Evolutionary conservation across 306 rosid genomes (phyloP).

Genomic region (Chamaecrista fasciculata): DNA sequence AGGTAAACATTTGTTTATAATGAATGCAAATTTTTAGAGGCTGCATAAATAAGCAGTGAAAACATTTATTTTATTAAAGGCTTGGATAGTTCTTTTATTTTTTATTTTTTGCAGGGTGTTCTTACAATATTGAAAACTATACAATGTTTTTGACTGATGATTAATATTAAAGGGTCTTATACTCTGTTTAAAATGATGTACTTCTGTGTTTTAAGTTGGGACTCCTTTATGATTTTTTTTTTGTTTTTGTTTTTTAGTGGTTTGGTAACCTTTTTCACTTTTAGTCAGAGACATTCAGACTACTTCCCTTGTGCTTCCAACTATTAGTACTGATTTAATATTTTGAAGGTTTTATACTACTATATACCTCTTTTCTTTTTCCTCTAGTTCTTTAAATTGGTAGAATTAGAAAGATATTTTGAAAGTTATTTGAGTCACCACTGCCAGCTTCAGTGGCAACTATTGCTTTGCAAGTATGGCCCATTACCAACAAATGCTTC

Average conservation of each 20-base stretch:
- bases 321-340: neutral
- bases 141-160: neutral
- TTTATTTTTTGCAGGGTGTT: neutral
- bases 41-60: slow-evolving; percentile 2
- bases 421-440: neutral
- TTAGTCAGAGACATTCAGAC: neutral
- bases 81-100: neutral
- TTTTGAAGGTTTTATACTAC: neutral
- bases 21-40: neutral
- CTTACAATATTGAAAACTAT: neutral
- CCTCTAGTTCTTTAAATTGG: neutral
- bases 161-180: neutral
- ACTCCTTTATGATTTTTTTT: neutral
- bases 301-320: neutral
- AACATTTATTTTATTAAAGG: neutral
- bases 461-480: neutral
- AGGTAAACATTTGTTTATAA: slow-evolving; percentile 45
- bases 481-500: neutral
- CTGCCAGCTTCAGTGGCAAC: neutral
- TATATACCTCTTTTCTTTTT: neutral
- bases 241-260: neutral
- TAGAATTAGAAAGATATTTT: neutral
- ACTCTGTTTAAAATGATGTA: neutral
- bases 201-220: slow-evolving; percentile 3
- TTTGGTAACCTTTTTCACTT: neutral